A percentile compares a stretch with the other conserved stretches of the same genome.
Conservation (phyloP, 1,284 basidiomycete genomes). For the Ganoderma lucidum region DNA sequence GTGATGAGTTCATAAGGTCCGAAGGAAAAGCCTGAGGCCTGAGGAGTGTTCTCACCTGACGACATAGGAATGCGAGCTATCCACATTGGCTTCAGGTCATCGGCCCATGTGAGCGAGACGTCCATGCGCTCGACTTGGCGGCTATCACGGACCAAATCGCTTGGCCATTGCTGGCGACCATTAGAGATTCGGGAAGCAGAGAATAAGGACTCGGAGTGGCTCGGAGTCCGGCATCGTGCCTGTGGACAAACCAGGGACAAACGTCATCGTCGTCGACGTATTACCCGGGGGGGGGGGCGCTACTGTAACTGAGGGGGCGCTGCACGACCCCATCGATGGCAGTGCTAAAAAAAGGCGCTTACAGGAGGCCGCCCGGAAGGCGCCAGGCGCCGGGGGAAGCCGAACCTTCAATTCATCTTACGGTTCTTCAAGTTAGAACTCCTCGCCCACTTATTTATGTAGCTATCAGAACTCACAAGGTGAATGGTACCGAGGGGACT, state of each 20-base stretch:
- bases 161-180: background rate
- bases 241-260: background rate
- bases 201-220: background rate
- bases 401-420: no score
- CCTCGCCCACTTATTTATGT: no score
- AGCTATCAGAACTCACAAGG: no score
- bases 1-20: background rate
- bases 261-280: background rate
- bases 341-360: no score
- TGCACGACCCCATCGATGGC: no score
- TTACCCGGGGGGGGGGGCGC: no score
- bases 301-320: no score
- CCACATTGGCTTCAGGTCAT: background rate
- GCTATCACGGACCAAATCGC: constrained; percentile 12
- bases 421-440: no score
- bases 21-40: no score
- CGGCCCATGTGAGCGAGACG: constrained; percentile 18
- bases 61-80: constrained; percentile 2
- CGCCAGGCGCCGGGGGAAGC: no score
- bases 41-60: constrained; percentile 13
- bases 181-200: background rate
- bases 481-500: no score
- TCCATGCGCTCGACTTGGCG: constrained; percentile 19
- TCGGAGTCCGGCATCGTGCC: background rate
- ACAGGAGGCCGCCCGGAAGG: no score